Conservation (phyloP, 805 yeast species). For the Clavispora asparagi region DNA sequence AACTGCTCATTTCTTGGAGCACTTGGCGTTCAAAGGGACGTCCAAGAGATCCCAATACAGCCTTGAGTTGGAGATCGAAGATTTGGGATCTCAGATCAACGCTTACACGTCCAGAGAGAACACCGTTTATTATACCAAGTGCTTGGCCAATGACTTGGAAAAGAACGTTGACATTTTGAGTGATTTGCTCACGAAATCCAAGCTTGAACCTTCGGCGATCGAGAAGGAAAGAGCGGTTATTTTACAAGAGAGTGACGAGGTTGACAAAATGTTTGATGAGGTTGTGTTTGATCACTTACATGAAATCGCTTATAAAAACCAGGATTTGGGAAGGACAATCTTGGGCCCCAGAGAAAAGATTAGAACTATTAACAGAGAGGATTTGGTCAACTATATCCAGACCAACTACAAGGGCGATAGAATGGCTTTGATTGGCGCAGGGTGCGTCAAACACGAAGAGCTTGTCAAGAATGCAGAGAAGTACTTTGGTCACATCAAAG, state of each 20-base stretch:
- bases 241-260: conserved; percentile 94
- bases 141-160: conserved; percentile 75
- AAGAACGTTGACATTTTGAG: conserved; percentile 81
- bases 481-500: conserved; percentile 67
- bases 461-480: conserved; percentile 71
- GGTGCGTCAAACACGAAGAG: conserved; percentile 84
- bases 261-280: conserved; percentile 97
- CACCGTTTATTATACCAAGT: conserved; percentile 93
- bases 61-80: conserved; percentile 89
- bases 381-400: conserved; percentile 72
- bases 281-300: conserved; percentile 96
- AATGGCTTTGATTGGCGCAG: conserved; percentile 97
- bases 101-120: conserved; percentile 99
- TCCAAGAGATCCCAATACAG: conserved; percentile 69
- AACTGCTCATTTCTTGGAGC: conserved; percentile 96
- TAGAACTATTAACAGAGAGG: conserved; percentile 68
- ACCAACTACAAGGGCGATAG: conserved; percentile 92
- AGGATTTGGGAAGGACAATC: conserved; percentile 94
- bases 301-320: conserved; percentile 83
- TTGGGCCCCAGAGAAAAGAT: conserved; percentile 91
- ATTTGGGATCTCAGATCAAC: conserved; percentile 93
- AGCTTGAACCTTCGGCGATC: conserved; percentile 75
- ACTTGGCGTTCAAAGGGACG: conserved; percentile 95
- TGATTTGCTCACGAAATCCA: conserved; percentile 84
- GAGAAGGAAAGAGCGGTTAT: conserved; percentile 97